Base-by-base conservation (phyloP, 106 monocot genomes). In the Triglochin maritima region DNA sequence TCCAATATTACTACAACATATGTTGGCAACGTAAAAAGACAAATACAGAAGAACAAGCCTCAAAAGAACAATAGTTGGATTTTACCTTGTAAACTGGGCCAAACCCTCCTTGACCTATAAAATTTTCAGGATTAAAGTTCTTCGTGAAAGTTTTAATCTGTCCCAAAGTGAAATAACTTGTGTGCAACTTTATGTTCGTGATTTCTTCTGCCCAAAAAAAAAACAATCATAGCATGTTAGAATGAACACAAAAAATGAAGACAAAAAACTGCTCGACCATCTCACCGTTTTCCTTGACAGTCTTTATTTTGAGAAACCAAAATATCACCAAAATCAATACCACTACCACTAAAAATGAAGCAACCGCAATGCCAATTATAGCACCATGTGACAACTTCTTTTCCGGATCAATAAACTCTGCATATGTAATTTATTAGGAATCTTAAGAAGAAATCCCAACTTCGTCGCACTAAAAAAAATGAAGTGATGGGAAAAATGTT, bases 381-480 rank as follows among this genome's bases (percentile, higher is more conserved):
- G 47, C 46, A 47, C 60, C 69, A 57, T 1, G 29, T 29, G 29
- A 1, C 69, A 10, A 62, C 46, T 17, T 59, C 80, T 50, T 49
- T 49, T 63, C 76, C 14, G 17, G 53, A 47, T 71, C 65, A 76
- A 76, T 75, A 56, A 75, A 76, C 62, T 71, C 81, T 81, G 49
- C 64, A 57, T 57, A 44, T 13, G 57, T 15, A 55, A 57, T 45
- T 10, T 9, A 29, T 59, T 49, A 59, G 49, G 51, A 57, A 72
- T 43, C 2, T 1, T 61, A 61, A 42, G 10, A 61, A 61, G 10
- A 29, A 8, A 29, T 29, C 4, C 42, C 15, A 44, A 61, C 6
- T 14, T 15, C 13, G 15, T 15, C 15, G 17, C 8, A 57, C 15
- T 17, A 15, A 17, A 57, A 57, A 57, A 14, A 57, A 4, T 56